Evolutionary conservation across 2,329 filamentous ascomycete genomes (phyloP).

Genomic region (Aspergillus brunneoviolaceus): DNA sequence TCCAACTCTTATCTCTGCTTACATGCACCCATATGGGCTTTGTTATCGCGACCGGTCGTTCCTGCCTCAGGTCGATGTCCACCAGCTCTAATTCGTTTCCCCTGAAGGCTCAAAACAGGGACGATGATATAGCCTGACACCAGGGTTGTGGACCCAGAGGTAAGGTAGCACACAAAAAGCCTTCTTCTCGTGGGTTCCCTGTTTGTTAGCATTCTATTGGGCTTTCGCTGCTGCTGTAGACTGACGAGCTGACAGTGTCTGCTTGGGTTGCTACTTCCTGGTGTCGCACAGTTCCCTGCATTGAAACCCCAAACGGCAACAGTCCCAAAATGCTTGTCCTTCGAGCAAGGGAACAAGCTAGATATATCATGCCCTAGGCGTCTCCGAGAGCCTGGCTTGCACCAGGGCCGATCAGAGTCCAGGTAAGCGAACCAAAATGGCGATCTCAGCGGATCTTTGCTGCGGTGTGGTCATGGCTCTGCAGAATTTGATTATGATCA

Average conservation of each 20-base stretch:
- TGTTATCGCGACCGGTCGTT: background rate
- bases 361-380: background rate
- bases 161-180: background rate
- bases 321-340: background rate
- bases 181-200: background rate
- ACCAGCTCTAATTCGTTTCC: background rate
- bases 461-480: background rate
- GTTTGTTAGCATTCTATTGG: background rate
- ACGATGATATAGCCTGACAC: background rate
- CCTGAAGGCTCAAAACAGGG: background rate
- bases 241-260: background rate
- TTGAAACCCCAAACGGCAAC: background rate
- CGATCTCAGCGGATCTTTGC: background rate
- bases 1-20: background rate
- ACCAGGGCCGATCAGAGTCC: background rate
- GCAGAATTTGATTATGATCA: background rate
- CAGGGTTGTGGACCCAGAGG: background rate
- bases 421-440: background rate
- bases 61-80: background rate
- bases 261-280: background rate
- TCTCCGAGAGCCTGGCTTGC: background rate
- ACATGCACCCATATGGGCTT: background rate
- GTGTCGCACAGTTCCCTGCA: background rate
- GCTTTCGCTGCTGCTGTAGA: background rate
- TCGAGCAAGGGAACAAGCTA: background rate